Conservation (phyloP, 1,284 basidiomycete species). For the Leccinum griseonigrum region DNA sequence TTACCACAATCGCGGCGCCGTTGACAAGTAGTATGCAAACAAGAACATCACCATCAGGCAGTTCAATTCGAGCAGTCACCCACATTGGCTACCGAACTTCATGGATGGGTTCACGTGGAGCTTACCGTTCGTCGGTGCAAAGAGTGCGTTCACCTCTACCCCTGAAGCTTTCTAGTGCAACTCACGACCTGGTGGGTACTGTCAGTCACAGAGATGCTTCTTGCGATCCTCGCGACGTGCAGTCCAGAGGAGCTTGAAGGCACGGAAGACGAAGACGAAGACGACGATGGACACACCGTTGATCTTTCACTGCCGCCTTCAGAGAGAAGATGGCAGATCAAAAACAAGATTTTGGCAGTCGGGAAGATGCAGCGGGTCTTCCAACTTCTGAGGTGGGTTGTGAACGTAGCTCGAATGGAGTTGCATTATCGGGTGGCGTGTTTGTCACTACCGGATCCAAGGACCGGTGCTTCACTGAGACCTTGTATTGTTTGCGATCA, state of each 20-base stretch:
- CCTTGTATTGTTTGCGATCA: neutral
- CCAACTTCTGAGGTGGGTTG: constrained; percentile 75
- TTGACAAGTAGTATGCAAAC: constrained; percentile 92
- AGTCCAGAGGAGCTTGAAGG: constrained; percentile 93
- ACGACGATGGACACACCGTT: constrained; percentile 26
- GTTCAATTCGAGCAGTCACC: constrained; percentile 93
- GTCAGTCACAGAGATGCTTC: constrained; percentile 93
- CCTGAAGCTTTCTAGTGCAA: neutral
- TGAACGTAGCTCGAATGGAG: neutral
- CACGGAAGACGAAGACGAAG: constrained; percentile 37
- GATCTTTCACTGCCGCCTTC: constrained; percentile 39
- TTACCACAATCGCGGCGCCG: constrained; percentile 86
- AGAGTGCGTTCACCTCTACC: constrained; percentile 62
- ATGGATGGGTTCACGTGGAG: constrained; percentile 99
- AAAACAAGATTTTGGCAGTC: constrained; percentile 91
- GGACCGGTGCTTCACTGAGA: neutral
- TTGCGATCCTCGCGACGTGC: constrained; percentile 92
- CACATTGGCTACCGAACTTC: constrained; percentile 94
- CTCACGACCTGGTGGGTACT: neutral
- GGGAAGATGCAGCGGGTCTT: constrained; percentile 94
- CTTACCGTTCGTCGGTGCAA: constrained; percentile 96
- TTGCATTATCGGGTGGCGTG: neutral
- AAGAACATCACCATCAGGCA: constrained; percentile 98
- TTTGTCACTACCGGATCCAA: neutral
- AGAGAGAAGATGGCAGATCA: constrained; percentile 78